phyloP scores from a whole-genome alignment of 2,329 filamentous ascomycete genomes.

The Davidsoniella eucalypti region DNA sequence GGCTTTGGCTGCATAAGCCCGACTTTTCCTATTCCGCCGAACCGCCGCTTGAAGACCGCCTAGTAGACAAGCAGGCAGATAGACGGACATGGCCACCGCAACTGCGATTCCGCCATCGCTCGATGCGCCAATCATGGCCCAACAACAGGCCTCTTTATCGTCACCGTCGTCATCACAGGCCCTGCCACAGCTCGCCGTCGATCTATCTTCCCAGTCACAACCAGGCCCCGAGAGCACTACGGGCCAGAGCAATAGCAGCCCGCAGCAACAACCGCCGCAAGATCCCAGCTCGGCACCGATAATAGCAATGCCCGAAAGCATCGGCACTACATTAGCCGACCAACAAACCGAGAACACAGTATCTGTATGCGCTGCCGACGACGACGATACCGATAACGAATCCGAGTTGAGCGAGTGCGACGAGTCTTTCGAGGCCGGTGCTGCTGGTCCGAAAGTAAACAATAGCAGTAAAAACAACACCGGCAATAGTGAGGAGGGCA shows the following conservation, averaged over 20 bases:
- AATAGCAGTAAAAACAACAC: not conserved
- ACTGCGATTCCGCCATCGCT: no score
- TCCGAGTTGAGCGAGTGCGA: slow-evolving; percentile 53
- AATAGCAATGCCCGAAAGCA: no score
- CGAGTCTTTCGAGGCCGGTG: slow-evolving; percentile 29
- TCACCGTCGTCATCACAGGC: no score
- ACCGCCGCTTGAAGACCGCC: no score
- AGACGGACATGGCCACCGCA: no score
- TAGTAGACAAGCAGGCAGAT: no score
- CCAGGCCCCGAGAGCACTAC: not conserved
- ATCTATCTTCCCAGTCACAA: not conserved
- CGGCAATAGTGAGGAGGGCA: not conserved
- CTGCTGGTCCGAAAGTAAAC: slow-evolving; percentile 11
- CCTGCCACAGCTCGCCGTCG: not conserved
- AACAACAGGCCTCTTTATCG: no score
- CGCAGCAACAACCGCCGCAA: not conserved
- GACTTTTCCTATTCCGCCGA: no score
- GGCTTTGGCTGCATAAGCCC: no score
- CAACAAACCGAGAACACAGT: not conserved
- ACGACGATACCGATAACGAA: slow-evolving; percentile 24
- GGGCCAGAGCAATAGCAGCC: not conserved
- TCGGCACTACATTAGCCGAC: not conserved
- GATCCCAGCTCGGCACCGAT: not conserved
- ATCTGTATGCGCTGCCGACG: not conserved
- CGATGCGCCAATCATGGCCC: no score